Conservation (phyloP, 73 alveolate genomes). For the Breviolum minutum region DNA sequence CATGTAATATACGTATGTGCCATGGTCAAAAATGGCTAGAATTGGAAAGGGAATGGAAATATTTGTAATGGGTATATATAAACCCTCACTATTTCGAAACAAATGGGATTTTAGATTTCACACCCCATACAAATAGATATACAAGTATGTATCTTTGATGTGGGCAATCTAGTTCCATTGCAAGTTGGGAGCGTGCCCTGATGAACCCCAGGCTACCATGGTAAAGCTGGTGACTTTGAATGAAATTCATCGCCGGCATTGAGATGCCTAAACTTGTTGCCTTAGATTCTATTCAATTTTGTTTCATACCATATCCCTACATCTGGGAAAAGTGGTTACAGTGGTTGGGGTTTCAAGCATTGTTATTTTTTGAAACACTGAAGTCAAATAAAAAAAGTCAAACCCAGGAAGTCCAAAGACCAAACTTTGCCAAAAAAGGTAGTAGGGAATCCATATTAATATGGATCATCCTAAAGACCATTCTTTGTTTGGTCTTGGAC, state of each 20-base stretch:
- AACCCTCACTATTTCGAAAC: too few relatives aligned
- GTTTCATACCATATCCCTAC: background rate
- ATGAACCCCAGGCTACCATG: background rate
- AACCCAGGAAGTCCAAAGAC: background rate
- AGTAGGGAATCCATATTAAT: too few relatives aligned
- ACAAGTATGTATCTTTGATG: too few relatives aligned
- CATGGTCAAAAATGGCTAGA: too few relatives aligned
- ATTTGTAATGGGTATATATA: too few relatives aligned
- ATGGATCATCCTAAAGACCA: too few relatives aligned
- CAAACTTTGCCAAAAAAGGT: background rate
- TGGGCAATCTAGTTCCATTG: too few relatives aligned
- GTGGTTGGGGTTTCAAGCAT: background rate
- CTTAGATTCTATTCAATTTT: background rate
- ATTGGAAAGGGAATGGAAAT: too few relatives aligned
- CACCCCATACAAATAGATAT: too few relatives aligned
- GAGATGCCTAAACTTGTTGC: background rate
- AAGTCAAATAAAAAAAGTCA: background rate
- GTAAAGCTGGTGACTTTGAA: background rate
- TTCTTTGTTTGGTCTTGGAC: background rate
- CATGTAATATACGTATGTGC: too few relatives aligned
- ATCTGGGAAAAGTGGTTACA: background rate
- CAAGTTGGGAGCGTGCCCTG: too few relatives aligned
- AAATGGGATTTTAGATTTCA: too few relatives aligned
- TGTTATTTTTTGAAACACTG: background rate
- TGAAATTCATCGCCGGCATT: background rate